Evolutionary conservation across 1,284 basidiomycete species (phyloP).

Genomic region (Sanghuangporus sanghuang): DNA sequence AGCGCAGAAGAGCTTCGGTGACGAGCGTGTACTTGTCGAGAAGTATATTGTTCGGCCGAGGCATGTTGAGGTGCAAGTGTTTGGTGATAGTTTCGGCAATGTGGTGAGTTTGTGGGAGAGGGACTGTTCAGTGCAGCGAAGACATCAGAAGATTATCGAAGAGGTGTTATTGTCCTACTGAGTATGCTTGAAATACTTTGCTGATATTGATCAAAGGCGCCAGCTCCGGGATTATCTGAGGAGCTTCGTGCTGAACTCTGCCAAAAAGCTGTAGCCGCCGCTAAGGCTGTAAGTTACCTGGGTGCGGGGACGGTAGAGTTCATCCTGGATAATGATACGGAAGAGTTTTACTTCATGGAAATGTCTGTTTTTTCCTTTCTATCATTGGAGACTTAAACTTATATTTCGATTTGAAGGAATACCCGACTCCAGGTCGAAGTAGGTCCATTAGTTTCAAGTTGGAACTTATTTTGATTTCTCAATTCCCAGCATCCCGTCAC

Average conservation of each 20-base stretch:
- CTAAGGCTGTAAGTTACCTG: constrained; percentile 85
- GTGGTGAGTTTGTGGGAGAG: constrained; percentile 89
- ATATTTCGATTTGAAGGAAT: constrained; percentile 52
- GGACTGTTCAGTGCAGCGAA: constrained; percentile 90
- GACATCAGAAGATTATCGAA: constrained; percentile 95
- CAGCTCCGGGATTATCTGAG: constrained; percentile 79
- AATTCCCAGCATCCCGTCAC: constrained; percentile 82
- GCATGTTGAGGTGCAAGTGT: constrained; percentile 89
- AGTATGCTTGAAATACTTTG: background rate
- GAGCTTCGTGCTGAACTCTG: constrained; percentile 78
- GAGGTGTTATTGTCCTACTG: constrained; percentile 43
- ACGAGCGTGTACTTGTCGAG: constrained; percentile 82
- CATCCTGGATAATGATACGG: constrained; percentile 86
- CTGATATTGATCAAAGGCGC: constrained; percentile 49
- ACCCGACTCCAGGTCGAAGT: constrained; percentile 86
- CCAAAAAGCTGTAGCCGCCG: constrained; percentile 86
- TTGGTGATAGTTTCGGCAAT: constrained; percentile 72
- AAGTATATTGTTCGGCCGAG: constrained; percentile 81
- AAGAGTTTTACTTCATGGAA: constrained; percentile 90
- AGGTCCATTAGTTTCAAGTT: constrained; percentile 10
- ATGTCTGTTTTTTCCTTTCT: constrained; percentile 48
- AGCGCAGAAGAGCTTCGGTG: constrained; percentile 81
- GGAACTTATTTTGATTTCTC: constrained; percentile 1
- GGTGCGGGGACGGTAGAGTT: constrained; percentile 93
- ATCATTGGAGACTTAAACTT: background rate